A percentile compares a stretch with the other conserved stretches of the same genome.
phyloP scores from a whole-genome alignment of 768 basidiomycete species.

The Pholiota conissans region DNA sequence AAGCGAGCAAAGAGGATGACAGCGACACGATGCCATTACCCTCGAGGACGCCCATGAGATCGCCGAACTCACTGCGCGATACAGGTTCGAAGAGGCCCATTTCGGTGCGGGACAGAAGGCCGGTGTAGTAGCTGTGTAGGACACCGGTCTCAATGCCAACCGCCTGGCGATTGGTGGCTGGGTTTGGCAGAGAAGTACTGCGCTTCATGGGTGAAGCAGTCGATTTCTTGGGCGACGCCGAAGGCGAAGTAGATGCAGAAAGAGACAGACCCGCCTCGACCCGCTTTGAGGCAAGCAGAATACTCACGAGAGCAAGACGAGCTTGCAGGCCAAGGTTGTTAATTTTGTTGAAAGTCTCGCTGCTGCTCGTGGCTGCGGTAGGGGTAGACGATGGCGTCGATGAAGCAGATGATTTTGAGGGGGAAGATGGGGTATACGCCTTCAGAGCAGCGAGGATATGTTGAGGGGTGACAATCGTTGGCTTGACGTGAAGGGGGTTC shows the following conservation, averaged over 20 bases:
- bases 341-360: constrained; percentile 68
- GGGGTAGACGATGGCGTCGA: constrained; percentile 17
- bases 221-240: constrained; percentile 35
- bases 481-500: constrained; percentile 34
- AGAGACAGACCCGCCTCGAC: constrained; percentile 57
- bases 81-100: constrained; percentile 60
- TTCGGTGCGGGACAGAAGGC: constrained; percentile 57
- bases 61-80: constrained; percentile 74
- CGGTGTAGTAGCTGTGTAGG: constrained; percentile 63
- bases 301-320: constrained; percentile 63
- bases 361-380: constrained; percentile 32
- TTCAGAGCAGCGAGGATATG: constrained; percentile 78
- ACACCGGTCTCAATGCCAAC: constrained; percentile 57
- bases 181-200: constrained; percentile 33
- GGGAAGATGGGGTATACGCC: constrained; percentile 50
- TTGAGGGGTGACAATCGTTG: constrained; percentile 56
- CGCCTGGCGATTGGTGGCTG: constrained; percentile 21
- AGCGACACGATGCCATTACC: constrained; percentile 63
- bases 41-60: constrained; percentile 71
- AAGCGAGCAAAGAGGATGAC: constrained; percentile 30
- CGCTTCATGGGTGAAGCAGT: constrained; percentile 54
- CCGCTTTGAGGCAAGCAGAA: constrained; percentile 66
- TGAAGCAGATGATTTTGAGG: constrained; percentile 21
- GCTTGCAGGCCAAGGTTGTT: constrained; percentile 72
- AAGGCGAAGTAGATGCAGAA: constrained; percentile 36